A percentile compares a stretch with the other conserved stretches of the same genome.
Conservation (phyloP, 257 asterid genomes). For the Rubia yunnanensis region DNA sequence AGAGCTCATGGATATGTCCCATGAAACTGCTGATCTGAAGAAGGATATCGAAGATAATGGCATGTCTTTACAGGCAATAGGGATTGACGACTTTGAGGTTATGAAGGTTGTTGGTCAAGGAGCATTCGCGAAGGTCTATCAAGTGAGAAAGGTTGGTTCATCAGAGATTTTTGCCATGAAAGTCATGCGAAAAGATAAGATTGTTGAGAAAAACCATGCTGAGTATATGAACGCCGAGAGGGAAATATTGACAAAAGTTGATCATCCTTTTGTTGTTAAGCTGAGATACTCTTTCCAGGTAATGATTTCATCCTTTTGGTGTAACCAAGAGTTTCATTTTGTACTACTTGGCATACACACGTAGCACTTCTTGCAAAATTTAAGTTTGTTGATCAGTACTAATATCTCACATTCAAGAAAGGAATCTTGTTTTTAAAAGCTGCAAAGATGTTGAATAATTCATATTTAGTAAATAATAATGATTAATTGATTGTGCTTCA, state of each 20-base stretch:
- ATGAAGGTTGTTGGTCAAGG: conserved; percentile 79
- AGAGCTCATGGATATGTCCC: conserved; percentile 15
- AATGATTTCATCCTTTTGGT: conserved; percentile 2
- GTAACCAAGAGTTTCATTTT: too few species aligned
- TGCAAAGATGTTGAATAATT: not conserved
- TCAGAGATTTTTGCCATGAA: conserved; percentile 72
- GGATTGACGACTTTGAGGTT: conserved; percentile 61
- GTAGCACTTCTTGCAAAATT: not conserved
- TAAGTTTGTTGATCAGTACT: not conserved
- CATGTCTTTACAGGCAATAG: conserved; percentile 25
- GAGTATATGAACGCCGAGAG: conserved; percentile 77
- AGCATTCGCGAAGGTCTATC: conserved; percentile 79
- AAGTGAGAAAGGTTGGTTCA: conserved; percentile 57
- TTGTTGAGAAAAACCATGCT: conserved; percentile 62
- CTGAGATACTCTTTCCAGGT: conserved; percentile 84
- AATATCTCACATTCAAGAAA: not conserved
- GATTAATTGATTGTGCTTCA: too few species aligned
- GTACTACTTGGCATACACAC: too few species aligned
- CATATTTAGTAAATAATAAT: not conserved
- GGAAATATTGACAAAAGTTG: conserved; percentile 58
- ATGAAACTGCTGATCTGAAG: conserved; percentile 15
- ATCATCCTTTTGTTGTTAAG: conserved; percentile 66
- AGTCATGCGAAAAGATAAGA: conserved; percentile 70
- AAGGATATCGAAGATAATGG: conserved; percentile 16
- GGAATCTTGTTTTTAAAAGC: not conserved